phyloP scores from a whole-genome alignment of 2,329 filamentous ascomycete species.

The Pseudogymnoascus sp. region DNA sequence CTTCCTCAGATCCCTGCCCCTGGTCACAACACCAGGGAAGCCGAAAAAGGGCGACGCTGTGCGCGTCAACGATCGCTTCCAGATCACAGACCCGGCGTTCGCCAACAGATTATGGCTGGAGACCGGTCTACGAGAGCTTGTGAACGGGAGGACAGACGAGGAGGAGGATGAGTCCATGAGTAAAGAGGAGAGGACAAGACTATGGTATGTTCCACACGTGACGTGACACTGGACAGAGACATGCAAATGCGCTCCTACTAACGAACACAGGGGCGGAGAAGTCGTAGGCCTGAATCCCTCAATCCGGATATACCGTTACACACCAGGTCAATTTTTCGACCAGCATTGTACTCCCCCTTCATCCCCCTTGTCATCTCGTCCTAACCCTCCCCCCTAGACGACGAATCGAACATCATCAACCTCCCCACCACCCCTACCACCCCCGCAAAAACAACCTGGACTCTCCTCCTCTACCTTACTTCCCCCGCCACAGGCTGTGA shows the following conservation, averaged over 20 bases:
- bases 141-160: slow-evolving; percentile 21
- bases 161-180: slow-evolving; percentile 20
- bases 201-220: slow-evolving; percentile 24
- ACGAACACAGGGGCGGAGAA: slow-evolving; percentile 65
- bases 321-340: slow-evolving; percentile 82
- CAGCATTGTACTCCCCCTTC: no score
- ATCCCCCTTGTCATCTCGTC: no score
- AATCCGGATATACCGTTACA: slow-evolving; percentile 84
- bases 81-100: slow-evolving; percentile 70
- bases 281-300: slow-evolving; percentile 82
- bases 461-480: slow-evolving; percentile 79
- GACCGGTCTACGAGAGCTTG: slow-evolving; percentile 61
- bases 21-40: slow-evolving; percentile 58
- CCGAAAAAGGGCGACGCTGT: slow-evolving; percentile 63
- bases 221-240: background rate
- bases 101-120: slow-evolving; percentile 69
- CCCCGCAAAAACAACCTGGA: slow-evolving; percentile 77
- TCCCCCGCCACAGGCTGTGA: slow-evolving; percentile 66
- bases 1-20: slow-evolving; percentile 53
- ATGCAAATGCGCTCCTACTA: slow-evolving; percentile 13
- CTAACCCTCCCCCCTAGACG: slow-evolving; percentile 50
- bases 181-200: slow-evolving; percentile 23
- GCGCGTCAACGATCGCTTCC: slow-evolving; percentile 83
- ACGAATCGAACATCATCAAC: slow-evolving; percentile 72
- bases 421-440: slow-evolving; percentile 44